A percentile compares a stretch with the other conserved stretches of the same genome.
Evolutionary conservation across 306 rosid genomes (phyloP).

Genomic region (Lathyrus sativus): DNA sequence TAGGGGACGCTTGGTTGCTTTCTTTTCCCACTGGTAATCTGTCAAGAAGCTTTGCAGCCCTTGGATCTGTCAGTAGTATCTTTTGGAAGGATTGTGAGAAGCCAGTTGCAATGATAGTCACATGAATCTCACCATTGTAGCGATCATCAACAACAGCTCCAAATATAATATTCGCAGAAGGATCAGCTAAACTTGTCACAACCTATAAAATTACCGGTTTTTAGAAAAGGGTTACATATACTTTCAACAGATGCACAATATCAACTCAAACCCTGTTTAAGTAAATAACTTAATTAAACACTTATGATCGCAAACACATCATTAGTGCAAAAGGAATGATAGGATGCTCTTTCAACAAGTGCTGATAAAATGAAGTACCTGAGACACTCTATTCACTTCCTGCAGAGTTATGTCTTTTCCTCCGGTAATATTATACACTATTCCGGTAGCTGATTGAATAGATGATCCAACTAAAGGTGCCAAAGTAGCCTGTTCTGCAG

Average conservation of each 20-base stretch:
- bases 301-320: not conserved
- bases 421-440: no score
- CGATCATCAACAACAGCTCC: constrained; percentile 93
- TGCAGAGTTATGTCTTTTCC: no score
- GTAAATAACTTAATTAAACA: no score
- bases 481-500: no score
- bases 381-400: no score
- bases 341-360: constrained; percentile 12
- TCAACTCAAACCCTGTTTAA: no score
- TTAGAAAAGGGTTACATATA: no score
- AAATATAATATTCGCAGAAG: constrained; percentile 92
- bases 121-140: constrained; percentile 88
- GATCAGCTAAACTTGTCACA: constrained; percentile 95
- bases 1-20: no score
- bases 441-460: no score
- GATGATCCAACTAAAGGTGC: no score
- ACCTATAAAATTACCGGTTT: constrained; percentile 48
- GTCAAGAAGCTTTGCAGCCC: constrained; percentile 59
- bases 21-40: no score
- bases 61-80: constrained; percentile 83
- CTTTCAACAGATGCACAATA: no score
- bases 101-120: constrained; percentile 91
- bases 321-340: constrained; percentile 19
- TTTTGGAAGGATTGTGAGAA: constrained; percentile 93
- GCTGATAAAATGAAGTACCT: constrained; percentile 44